Base-by-base conservation (phyloP, 1,139 yeast genomes). In the Kodamaea ohmeri region DNA sequence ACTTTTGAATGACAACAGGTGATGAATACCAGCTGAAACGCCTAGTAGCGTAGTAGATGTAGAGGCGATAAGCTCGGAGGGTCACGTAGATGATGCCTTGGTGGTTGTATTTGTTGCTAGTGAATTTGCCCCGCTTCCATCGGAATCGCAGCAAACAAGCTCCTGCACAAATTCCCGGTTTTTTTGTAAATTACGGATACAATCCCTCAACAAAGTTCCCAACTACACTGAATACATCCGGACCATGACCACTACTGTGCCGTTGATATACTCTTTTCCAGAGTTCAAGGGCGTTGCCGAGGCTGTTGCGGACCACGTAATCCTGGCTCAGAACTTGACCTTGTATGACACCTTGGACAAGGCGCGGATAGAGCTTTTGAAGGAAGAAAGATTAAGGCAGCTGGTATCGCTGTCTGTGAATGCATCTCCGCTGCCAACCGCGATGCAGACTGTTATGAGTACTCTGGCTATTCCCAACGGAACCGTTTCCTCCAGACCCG, bases 261-360 rank as follows among this genome's bases (percentile, higher is more conserved):
- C 97, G 19, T 81, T 88, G 48, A 83, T 89, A 38, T 88, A 85
- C 69, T 86, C 96, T 35, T 89, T 89, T 59, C 95, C 90, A 32
- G 95, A 84, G 61, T 83, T 88, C 55, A 69, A 80, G 24, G 95
- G 89, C 15, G 97, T 89, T 25, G 96, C 97, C 3, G 95, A 86
- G 42, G 96, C 96, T 17, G 96, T 90, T 30, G 97, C 96, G 1
- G 92, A 87, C 55, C 89, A 87, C 56, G 80, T 90, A 39, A 77
- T 89, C 33, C 73, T 81, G 29, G 84, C 90, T 11, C 97, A 92
- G 63, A 83, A 88, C 55, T 64, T 73, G 52, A 77, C 88, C 6
- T 65, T 85, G 40, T 75, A 73, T 54, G 71, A 73, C 42, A 71
- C 78, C n/a, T 50, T 66, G 42, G 74, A 70, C 48, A 51, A 47